Percentiles rank a stretch among this genome's conserved stretches.
Conservation (phyloP, 129 eudicot species). For the Artemisia tridentata region DNA sequence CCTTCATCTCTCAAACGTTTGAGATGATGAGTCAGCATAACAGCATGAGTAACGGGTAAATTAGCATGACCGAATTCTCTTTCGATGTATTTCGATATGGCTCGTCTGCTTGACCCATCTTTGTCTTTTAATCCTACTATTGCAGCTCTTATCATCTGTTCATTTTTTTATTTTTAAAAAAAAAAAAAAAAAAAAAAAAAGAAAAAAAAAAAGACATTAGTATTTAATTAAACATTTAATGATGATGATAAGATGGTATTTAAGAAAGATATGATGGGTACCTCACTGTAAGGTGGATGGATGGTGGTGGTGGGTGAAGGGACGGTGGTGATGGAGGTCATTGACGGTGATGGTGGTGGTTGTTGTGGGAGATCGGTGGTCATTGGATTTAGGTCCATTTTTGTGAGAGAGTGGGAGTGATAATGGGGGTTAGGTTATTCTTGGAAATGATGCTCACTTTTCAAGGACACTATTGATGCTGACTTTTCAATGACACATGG, state of each 20-base stretch:
- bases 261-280: neutral
- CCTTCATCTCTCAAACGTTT: conserved; percentile 58
- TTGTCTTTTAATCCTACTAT: conserved; percentile 57
- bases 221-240: neutral
- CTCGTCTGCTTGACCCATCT: conserved; percentile 78
- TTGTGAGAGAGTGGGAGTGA: neutral
- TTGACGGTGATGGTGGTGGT: neutral
- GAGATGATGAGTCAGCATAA: conserved; percentile 63
- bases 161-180: neutral
- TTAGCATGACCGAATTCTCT: conserved; percentile 29
- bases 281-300: neutral
- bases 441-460: too few relatives aligned
- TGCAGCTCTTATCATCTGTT: conserved; percentile 75
- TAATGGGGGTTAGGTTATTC: neutral
- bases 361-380: neutral
- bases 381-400: neutral
- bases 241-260: neutral
- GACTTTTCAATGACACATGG: too few relatives aligned
- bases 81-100: conserved; percentile 70
- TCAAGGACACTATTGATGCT: too few relatives aligned
- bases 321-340: neutral
- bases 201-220: neutral
- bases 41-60: conserved; percentile 49
- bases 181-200: neutral
- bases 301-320: neutral